Evolutionary conservation across 1,284 basidiomycete species (phyloP).

Genomic region (Irpex lacteus): DNA sequence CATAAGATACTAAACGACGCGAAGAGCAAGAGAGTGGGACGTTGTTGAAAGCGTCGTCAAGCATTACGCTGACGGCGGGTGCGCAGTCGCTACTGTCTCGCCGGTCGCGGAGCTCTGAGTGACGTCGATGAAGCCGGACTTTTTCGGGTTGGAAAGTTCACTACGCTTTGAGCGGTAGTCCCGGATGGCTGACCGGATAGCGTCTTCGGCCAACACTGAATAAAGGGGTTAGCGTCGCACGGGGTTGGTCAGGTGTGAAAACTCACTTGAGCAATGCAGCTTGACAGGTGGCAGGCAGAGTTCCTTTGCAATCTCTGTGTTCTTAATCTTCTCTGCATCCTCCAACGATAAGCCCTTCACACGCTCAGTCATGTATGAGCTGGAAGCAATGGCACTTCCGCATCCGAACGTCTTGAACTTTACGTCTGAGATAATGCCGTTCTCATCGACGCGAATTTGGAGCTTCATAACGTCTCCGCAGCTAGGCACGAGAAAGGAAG

Average conservation of each 20-base stretch:
- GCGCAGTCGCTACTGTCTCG: constrained; percentile 63
- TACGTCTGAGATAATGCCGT: constrained; percentile 95
- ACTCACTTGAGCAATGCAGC: constrained; percentile 83
- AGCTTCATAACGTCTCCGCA: constrained; percentile 98
- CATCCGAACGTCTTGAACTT: constrained; percentile 99
- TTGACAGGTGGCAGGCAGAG: constrained; percentile 96
- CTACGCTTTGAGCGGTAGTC: constrained; percentile 85
- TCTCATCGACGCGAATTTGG: constrained; percentile 95
- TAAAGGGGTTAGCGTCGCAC: constrained; percentile 13
- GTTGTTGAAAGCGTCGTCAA: neutral
- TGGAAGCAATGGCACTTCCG: constrained; percentile 96
- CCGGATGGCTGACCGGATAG: constrained; percentile 92
- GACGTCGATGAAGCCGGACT: constrained; percentile 74
- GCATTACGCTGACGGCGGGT: constrained; percentile 38
- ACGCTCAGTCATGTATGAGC: constrained; percentile 96
- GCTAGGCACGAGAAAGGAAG: constrained; percentile 34
- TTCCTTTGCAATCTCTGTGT: constrained; percentile 99
- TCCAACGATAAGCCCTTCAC: constrained; percentile 95
- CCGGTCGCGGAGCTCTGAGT: constrained; percentile 66
- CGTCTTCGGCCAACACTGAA: constrained; percentile 94
- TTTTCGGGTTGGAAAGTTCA: constrained; percentile 47
- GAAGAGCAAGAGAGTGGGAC: constrained; percentile 12
- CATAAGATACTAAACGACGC: neutral
- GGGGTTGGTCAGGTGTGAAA: constrained; percentile 20
- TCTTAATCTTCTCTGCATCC: constrained; percentile 95